Evolutionary conservation across 257 asterid species (phyloP), one percentile per base, ranked within the genome.

Genomic region (Solanum piurae): DNA sequence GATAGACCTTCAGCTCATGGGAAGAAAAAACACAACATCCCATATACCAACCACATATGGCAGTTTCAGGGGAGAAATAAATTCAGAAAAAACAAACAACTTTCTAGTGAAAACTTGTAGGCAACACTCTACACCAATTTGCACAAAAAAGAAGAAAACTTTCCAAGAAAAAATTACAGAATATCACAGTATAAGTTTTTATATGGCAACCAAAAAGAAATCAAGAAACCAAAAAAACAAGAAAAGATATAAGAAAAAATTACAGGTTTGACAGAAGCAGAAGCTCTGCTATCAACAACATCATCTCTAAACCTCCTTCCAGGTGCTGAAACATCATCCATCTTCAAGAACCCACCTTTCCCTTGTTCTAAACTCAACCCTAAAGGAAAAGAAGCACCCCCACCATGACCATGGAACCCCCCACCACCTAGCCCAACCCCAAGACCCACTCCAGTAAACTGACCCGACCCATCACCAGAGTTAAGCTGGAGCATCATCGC

Each of bases 291-390:
- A 89, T 91, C 96, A 55, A 91, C 91, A 73, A 90, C 89, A 84
- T 94, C 96, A 85, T 93, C 94, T 7, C 94, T 92, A 89, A 93
- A 95, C 85, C 97, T 89, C 87, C 91, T 96, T 73, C 95, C 97
- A 87, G 93, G 90, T 80, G 93, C 95, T 40, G 92, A 89, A 29
- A 90, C 94, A 34, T 93, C 99, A 42, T 88, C 93, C 91, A 91
- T 91, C 89, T 89, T 92, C 93, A 93, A 87, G 58, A 91, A 95
- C 83, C 95, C 98, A 58, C 93, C 88, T 74, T 92, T 97, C 89
- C 98, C 96, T 49, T 94, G 98, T 73, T 97, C 99, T 88, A 95
- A 93, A 91, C 99, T 95, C 94, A 97, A 87, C 71, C 98, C 99
- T 66, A 97, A 88, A n/a, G 99, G 99, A 90, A 94, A 97, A 40